Base-by-base conservation (phyloP, 2,329 filamentous ascomycete species). In the Knoxdaviesia proteae region DNA sequence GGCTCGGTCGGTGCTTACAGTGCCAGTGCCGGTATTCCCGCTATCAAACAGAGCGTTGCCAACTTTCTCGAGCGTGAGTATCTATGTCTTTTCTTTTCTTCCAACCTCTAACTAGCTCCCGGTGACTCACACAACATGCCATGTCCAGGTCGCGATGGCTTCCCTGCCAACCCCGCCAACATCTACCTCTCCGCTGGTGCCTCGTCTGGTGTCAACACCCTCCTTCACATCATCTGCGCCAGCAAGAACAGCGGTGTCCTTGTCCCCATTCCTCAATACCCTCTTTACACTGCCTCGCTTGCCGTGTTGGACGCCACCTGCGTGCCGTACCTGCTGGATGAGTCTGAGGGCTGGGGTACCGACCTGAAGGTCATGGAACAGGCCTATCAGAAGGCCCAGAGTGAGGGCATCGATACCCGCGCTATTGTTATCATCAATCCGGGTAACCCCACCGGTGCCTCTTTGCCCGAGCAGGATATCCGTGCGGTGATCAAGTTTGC, bases 381-480 rank as follows among this genome's bases (percentile, higher is more conserved):
- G 36, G 70, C 86, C 1, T 74, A 90, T 56, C 67, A 75, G 45
- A 75, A 83, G 56, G 88, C 87, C 49, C 74, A 78, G 56, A 63
- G 67, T 42, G 72, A 83, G 42, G 87, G 86, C 47, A 78, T 77
- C 47, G 86, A 96, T 52, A 83, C 94, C 43, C 84, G 87, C 53
- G 83, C 84, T 51, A 86, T 98, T 51, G 88, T 90, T 50, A 80
- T 98, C 53, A 98, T 98, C 68, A 98, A 98, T 70, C 90, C 90
- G 0, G 90, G 90, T 46, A 98, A 98, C 65, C 90, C 90, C 4
- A 98, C 90, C 3, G 90, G 90, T 50, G 84, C 86, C 41, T 90
- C 80, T 42, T 72, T 98, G 11, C 67, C 78, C 34, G 71, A 80
- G 49, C 69, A 75, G 20, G 84, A 94, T 54, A 77, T 98, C 59